Evolutionary conservation across 257 asterid species (phyloP), one percentile per base, ranked within the genome.

Genomic region (Solanum habrochaites): DNA sequence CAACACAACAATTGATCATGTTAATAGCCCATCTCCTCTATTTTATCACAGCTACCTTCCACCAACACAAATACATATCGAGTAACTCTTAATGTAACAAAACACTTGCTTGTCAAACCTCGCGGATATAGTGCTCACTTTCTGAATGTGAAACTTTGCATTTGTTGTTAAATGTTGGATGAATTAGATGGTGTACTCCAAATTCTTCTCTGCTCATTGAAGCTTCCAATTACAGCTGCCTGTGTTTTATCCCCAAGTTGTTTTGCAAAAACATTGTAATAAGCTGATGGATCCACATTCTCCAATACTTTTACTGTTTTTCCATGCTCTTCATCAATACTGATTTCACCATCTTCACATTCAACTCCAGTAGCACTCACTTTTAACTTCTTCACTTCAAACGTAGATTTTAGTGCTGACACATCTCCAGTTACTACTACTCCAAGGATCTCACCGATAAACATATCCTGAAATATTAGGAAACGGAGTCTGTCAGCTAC

Each of bases 221-320:
- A 96, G 93, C 98, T 96, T 89, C 93, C 94, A 87, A 96, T 85
- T 15, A 93, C 93, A 85, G 98, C 98, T 47, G 96, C 93, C 84
- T 90, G 94, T 12, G 91, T 91, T 60, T 88, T 82, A 12, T 90
- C 87, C 39, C 96, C 94, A 7, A 96, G 95, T 89, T 87, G 91
- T 87, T 78, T 89, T 0, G 94, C 93, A 47, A 93, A 92, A 67
- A 64, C 66, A n/a, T 90, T 56, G 72, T 92, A 94, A 88, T 82
- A 94, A 66, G 92, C 93, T 42, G 25, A 37, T 52, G 91, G 86
- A 89, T 93, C 93, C 40, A 96, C 85, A 87, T 87, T 25, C 89
- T 91, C 91, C 92, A 96, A 80, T 49, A 96, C 91, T 40, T 74
- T 93, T 83, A 95, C 95, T 60, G 70, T 56, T 85, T 86, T 91